Base-by-base conservation (phyloP, 2,329 filamentous ascomycete genomes). In the Moelleriella libera region DNA sequence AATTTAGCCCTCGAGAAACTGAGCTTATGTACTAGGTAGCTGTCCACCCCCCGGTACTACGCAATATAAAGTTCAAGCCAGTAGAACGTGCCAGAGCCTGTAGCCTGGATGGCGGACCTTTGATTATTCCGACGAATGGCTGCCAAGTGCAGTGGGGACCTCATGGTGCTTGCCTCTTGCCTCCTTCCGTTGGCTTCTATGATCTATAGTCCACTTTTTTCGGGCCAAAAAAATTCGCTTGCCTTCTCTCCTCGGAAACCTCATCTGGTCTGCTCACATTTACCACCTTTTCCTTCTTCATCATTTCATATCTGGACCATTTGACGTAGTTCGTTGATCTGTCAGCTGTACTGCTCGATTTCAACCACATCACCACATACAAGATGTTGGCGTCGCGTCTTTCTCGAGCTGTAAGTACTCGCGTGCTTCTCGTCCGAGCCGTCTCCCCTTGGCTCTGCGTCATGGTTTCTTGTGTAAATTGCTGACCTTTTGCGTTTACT, bases 331-430 rank as follows among this genome's bases (percentile, higher is more conserved):
- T 21, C 21, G 3, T 21, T 21, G 21, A 21, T 21, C 3, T 21
- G 21, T 21, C 21, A 21, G 21, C 3, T 3, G 21, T 21, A 21
- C 21, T 21, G 21, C 21, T 21, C 21, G 21, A 21, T 21, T 21
- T 21, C 21, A 21, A 21, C 21, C 21, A 21, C n/a, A 53, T 53
- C 56, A 54, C 53, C 52, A 58, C 58, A 57, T 58, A 62, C 71
- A 82, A 69, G 65, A 86, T 88, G 83, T 67, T 87, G 70, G 74
- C 82, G 63, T 78, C 82, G 60, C 80, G 80, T 67, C 70, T 87
- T 60, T 76, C 78, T 61, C 78, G 82, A 76, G 82, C 81, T 78
- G 83, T 88, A 80, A 73, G 83, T 79, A 43, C 44, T 43, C 43
- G 47, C 12, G 34, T 32, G n/a, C 6, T 30, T 31, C 39, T 34